Base-by-base conservation (phyloP, 805 yeast genomes). In the Candida nonsorbophila region DNA sequence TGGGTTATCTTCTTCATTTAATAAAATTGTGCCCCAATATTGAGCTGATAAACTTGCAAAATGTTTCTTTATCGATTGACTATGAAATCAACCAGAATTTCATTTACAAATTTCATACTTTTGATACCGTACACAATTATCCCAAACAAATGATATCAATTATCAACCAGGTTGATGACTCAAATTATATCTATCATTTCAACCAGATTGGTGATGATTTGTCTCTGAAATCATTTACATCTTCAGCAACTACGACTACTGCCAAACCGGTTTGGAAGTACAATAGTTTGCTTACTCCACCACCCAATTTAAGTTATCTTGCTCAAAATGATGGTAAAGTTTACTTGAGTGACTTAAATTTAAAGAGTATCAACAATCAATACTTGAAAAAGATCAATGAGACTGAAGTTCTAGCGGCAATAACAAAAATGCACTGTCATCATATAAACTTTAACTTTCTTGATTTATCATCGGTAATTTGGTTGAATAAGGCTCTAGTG, bases 1-100 rank as follows among this genome's bases (percentile, higher is more conserved):
- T 80, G 16, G 96, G 95, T 0, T 74, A 76, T 38, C 45, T 87
- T 7, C 47, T 86, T 9, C 94, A 84, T 49, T 45, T 85, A 20
- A 46, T 86, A 21, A 69, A 68, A n/a, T 57, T 73, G 19, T 87
- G 95, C 47, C 75, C 75, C 9, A 79, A 81, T 40, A 42, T 86
- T 20, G 54, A 48, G 10, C 42, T 55, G 3, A 41, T 86, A 14
- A 67, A 86, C 42, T 51, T 86, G n/a, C 76, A 76, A 4, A 69
- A 70, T 27, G 42, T 85, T 6, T 69, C 82, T 1, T 55, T 84
- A 7, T 79, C 84, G 5, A 58, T 65, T 10, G 96, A 86, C 55
- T 85, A 79, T 45, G 68, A 72, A 35, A 58, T 78, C 25, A 47
- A 49, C 9, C 56, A 60, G 27, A 55, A 60, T 16, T 53, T 40